Base-by-base conservation (phyloP, 1,139 yeast species). In the Saccharomycopsis phalli region DNA sequence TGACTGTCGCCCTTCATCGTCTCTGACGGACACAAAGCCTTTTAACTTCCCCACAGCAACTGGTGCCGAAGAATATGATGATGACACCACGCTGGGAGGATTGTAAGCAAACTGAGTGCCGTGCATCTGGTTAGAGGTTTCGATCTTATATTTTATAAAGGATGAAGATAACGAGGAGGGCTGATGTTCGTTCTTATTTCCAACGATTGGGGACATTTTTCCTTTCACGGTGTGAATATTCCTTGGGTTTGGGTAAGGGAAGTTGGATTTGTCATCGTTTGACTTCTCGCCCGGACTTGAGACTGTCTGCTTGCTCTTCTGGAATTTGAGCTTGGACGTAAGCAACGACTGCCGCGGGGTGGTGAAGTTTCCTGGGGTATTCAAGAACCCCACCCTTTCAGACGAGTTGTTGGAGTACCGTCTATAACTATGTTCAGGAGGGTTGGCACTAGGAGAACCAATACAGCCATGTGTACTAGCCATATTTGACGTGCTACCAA, bases 261-360 rank as follows among this genome's bases (percentile, higher is more conserved):
- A 51, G 10, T 40, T 29, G 6, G 49, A 40, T 4, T 42, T 29
- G 4, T 42, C 18, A 20, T 33, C 38, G 23, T 28, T 34, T 8
- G 19, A 17, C 23, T 38, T 28, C 7, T 47, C 40, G 33, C 44
- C 38, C 34, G 40, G 46, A 22, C 34, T 27, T 6, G 50, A 29
- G 31, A 47, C 49, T 8, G 49, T 42, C 5, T 58, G 53, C 3
- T 54, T 57, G n/a, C 57, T 52, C 3, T 57, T 52, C 6, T 58
- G 55, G 25, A 55, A 51, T 20, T 49, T 48, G 21, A 49, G 45
- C 38, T 49, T 49, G 30, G 52, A 45, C 14, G 52, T 48, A 10
- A 50, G 44, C 30, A 47, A 42, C 10, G 50, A 48, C 21, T 47
- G 47, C 7, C 50, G 47, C 46, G 51, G 40, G 36, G 50, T 34